A percentile compares a stretch with the other conserved stretches of the same genome.
Evolutionary conservation across 2,329 filamentous ascomycete genomes (phyloP).

Genomic region (Plectosphaerella plurivora): DNA sequence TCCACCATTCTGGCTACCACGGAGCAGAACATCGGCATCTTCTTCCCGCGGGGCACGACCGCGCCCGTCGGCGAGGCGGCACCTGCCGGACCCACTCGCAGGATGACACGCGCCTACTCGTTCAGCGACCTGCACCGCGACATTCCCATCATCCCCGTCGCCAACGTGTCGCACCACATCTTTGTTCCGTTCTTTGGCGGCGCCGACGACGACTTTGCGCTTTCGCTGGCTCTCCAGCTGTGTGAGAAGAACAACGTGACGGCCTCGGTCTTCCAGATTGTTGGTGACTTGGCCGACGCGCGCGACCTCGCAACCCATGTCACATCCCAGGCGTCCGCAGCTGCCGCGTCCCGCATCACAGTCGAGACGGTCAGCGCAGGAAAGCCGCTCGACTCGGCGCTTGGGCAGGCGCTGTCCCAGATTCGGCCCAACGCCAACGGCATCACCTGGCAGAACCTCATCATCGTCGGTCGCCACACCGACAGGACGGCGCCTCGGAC

Average conservation of each 20-base stretch:
- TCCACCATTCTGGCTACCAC: constrained; percentile 59
- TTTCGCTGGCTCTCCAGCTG: constrained; percentile 79
- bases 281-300: constrained; percentile 9
- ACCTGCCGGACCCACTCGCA: constrained; percentile 23
- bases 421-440: constrained; percentile 6
- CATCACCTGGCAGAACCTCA: constrained; percentile 16
- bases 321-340: constrained; percentile 14
- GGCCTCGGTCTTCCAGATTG: constrained; percentile 62
- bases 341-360: constrained; percentile 15
- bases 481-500: not conserved
- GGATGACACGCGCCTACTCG: constrained; percentile 50
- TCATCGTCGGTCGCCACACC: constrained; percentile 17
- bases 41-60: constrained; percentile 66
- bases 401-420: constrained; percentile 6
- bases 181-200: constrained; percentile 87
- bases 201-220: constrained; percentile 72
- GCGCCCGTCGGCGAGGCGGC: constrained; percentile 30
- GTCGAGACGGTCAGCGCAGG: constrained; percentile 11
- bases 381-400: constrained; percentile 4
- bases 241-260: constrained; percentile 75
- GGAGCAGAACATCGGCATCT: constrained; percentile 67
- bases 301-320: constrained; percentile 20
- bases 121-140: constrained; percentile 53
- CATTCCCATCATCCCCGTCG: constrained; percentile 41
- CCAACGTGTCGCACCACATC: constrained; percentile 72